Conservation (phyloP, 75 land plant genomes). For the Sequoia sempervirens region DNA sequence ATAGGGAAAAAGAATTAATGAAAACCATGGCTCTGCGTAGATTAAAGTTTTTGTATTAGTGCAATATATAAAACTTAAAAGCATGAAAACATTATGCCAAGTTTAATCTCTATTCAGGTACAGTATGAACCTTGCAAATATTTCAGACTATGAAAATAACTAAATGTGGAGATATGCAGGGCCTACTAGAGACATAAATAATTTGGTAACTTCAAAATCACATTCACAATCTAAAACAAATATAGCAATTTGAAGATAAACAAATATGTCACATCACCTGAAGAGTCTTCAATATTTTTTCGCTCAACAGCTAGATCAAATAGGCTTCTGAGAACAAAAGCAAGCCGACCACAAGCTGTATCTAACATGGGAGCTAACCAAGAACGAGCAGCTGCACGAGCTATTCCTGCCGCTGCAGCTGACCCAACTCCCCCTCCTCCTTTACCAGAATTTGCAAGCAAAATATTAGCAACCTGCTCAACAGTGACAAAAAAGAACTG, state of each 20-base stretch:
- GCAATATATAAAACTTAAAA: background rate
- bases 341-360: slow-evolving; percentile 84
- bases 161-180: background rate
- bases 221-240: background rate
- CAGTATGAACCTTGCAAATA: background rate
- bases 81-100: background rate
- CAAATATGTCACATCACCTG: slow-evolving; percentile 40
- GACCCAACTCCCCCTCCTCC: slow-evolving; percentile 43
- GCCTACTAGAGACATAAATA: background rate
- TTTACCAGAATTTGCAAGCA: slow-evolving; percentile 90
- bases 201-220: background rate
- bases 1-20: background rate
- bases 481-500: background rate
- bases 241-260: background rate
- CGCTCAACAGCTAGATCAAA: slow-evolving; percentile 85
- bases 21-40: background rate
- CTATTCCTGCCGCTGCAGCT: slow-evolving; percentile 87
- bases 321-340: slow-evolving; percentile 71
- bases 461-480: slow-evolving; percentile 85
- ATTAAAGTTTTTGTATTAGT: background rate
- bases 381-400: slow-evolving; percentile 84
- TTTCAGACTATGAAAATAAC: background rate
- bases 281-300: slow-evolving; percentile 31
- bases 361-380: slow-evolving; percentile 94
- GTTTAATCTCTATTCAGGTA: background rate